Evolutionary conservation across 2,329 filamentous ascomycete genomes (phyloP), one percentile per base, ranked within the genome.

Genomic region (Claviceps lovelessii): DNA sequence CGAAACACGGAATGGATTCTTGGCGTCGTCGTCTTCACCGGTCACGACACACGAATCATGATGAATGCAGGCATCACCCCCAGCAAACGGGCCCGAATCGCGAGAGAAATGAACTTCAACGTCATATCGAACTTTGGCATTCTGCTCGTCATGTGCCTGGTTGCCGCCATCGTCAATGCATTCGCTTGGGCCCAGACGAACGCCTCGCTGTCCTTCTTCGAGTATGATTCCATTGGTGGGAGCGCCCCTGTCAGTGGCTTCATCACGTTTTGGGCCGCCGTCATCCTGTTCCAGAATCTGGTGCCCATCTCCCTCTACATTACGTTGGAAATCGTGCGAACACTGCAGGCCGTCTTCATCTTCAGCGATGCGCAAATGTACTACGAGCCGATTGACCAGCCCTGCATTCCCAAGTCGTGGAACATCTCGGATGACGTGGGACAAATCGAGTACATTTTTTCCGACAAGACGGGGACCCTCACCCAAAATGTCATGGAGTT

Each of bases 401-500:
- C 91, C 2, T 98, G 94, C 66, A 89, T 95, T 11, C 93, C 94
- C 5, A 97, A 97, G 66, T 90, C 90, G 0, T 98, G 93, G 93
- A 98, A 97, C 67, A 97, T 98, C 52, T 97, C 91, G 0, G 93
- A 98, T 65, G 94, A 98, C 63, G 77, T 98, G 49, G 93, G 93
- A 13, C 93, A 98, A 71, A 95, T 98, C 58, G 93, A 97, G 70
- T 98, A 97, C 73, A 95, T 98, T 61, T 98, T 98, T 70, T 96
- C 90, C 0, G 91, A 97, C 74, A 97, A 97, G 75, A 97, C 91
- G 0, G 91, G 91, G 31, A 97, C 91, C 1, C 74, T 97, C 61
- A 97, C 91, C 6, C 94, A 93, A 72, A 97, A 97, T 65, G 85
- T 90, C 76, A 97, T 98, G 93, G 94, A 98, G 68, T 98, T 97